Conservation (phyloP, 352 stramenopile genomes). For the Phytopythium sindhum region DNA sequence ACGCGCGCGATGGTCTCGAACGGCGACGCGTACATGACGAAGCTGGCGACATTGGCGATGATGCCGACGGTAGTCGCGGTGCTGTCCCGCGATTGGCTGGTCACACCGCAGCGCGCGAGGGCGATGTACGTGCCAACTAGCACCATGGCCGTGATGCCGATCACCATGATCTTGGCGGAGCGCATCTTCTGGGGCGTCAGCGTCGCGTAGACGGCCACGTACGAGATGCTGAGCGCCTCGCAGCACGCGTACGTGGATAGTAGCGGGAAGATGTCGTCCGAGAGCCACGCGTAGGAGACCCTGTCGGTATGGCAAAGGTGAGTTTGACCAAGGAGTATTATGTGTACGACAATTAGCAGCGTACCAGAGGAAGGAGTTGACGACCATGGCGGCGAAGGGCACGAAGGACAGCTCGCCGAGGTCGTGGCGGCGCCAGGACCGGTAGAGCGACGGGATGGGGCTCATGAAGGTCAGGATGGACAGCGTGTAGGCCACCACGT, state of each 20-base stretch:
- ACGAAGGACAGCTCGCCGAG: slow-evolving; percentile 6
- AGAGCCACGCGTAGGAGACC: slow-evolving; percentile 41
- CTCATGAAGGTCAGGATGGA: slow-evolving; percentile 8
- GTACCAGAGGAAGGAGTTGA: slow-evolving; percentile 6
- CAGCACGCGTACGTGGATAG: slow-evolving; percentile 43
- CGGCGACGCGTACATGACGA: slow-evolving; percentile 16
- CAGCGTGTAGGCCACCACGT: slow-evolving; percentile 9
- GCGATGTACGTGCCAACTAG: slow-evolving; percentile 17
- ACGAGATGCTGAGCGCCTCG: slow-evolving; percentile 43
- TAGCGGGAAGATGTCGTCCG: slow-evolving; percentile 47
- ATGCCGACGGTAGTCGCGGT: slow-evolving; percentile 19
- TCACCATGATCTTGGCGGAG: slow-evolving; percentile 20
- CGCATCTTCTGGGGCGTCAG: slow-evolving; percentile 20
- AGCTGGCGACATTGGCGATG: slow-evolving; percentile 16
- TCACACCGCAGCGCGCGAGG: slow-evolving; percentile 20
- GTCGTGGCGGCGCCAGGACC: background rate
- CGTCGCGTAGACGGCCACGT: slow-evolving; percentile 24
- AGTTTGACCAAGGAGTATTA: background rate
- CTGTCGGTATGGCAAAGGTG: background rate
- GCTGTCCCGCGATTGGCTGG: slow-evolving; percentile 16
- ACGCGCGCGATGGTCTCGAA: slow-evolving; percentile 21
- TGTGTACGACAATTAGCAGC: background rate
- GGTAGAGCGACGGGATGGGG: slow-evolving; percentile 5
- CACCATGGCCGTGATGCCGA: slow-evolving; percentile 87
- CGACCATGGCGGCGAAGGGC: slow-evolving; percentile 5